phyloP scores from a whole-genome alignment of 2,329 filamentous ascomycete genomes.

The Ophiostoma tasmaniense region DNA sequence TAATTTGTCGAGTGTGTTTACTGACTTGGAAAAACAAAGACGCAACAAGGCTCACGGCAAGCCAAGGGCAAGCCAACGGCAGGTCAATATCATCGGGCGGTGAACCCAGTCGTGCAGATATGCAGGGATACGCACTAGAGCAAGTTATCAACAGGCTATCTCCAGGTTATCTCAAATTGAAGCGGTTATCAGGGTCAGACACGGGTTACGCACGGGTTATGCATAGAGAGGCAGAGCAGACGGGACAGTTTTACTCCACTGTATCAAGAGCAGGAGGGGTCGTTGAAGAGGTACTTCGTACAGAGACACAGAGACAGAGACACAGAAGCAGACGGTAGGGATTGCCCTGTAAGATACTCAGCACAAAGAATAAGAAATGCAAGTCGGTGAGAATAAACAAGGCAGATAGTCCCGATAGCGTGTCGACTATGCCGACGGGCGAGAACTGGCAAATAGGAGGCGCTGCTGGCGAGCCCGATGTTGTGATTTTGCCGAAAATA shows the following conservation, averaged over 20 bases:
- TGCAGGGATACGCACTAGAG: neutral
- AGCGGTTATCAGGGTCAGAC: neutral
- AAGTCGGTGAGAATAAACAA: neutral
- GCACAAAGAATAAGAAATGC: neutral
- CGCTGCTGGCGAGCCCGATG: neutral
- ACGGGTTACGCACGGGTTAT: neutral
- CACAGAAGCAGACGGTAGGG: neutral
- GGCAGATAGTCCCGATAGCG: neutral
- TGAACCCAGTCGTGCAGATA: neutral
- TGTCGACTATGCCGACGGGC: neutral
- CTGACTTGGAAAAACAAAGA: neutral
- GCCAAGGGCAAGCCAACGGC: no score
- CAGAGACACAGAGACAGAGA: neutral
- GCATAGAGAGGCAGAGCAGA: no score
- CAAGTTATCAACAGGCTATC: slow-evolving; percentile 1
- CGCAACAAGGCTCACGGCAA: neutral
- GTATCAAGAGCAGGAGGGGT: neutral
- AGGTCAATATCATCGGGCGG: neutral
- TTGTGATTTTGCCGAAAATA: no score
- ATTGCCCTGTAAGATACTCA: no score
- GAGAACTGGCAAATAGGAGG: neutral
- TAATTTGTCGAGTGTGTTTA: no score
- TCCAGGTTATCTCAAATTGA: neutral
- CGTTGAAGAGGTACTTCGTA: neutral
- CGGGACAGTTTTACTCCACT: no score